Base-by-base conservation (phyloP, 225 moss, liverwort and hornwort species). In the Bryum argenteum region DNA sequence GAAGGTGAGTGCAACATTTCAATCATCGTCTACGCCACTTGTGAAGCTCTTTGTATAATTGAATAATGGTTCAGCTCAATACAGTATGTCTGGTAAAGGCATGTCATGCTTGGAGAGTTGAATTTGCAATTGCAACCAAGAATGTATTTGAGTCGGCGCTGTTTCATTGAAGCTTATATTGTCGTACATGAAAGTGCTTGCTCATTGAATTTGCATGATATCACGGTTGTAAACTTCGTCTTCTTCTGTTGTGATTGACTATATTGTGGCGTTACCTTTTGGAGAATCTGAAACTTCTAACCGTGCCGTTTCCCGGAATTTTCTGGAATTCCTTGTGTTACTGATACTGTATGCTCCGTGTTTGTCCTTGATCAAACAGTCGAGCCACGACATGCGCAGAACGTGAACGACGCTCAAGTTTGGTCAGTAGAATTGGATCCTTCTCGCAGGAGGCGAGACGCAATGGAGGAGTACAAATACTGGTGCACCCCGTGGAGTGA, bases 371-470 rank as follows among this genome's bases (percentile, higher is more conserved):
- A 74, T 78, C 61, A 44, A 57, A 56, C 79, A 87, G 87, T 79
- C 65, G 81, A 84, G 71, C 56, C 58, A 37, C 48, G 79, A 69
- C 73, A 84, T 74, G 79, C 74, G 56, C 68, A 66, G 42, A 79
- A 71, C 65, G 81, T 84, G 62, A 74, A 84, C 45, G 63, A 81
- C 69, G 71, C 81, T 67, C 71, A 81, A 79, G 21, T 81, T 59
- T 87, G 84, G 87, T 87, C 87, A 61, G 84, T 87, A 56, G 87
- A 87, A 79, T 57, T 87, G 47, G 84, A 87, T 71, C 87, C 83
- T 45, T 81, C 84, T 75, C 87, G 84, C 61, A 72, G 84, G 71
- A 81, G 84, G 58, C 70, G 79, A 17, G 87, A 87, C 51, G 51
- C 60, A 17, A 51, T 77, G 73, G 76, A 75, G 62, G 63, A 70